Conservation (phyloP, 352 stramenopile genomes). For the Saprolegnia parasitica region DNA sequence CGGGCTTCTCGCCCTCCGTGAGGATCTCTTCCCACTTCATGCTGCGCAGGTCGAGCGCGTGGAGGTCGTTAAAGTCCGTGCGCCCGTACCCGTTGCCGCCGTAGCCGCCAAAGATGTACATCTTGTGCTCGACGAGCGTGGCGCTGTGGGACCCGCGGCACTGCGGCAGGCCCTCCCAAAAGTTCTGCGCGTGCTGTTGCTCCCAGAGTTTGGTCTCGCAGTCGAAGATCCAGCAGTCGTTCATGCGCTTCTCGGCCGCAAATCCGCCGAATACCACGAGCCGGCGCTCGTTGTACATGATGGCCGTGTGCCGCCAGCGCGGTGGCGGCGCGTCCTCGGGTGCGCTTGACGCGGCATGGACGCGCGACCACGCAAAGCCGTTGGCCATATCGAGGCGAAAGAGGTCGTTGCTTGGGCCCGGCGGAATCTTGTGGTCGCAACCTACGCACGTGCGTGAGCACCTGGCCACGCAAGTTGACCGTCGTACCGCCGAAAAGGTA, state of each 20-base stretch:
- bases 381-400: slow-evolving; percentile 90
- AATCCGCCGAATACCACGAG: slow-evolving; percentile 95
- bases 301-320: slow-evolving; percentile 80
- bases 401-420: slow-evolving; percentile 92
- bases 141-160: slow-evolving; percentile 90
- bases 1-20: slow-evolving; percentile 84
- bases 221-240: slow-evolving; percentile 96
- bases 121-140: slow-evolving; percentile 81
- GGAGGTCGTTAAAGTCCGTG: slow-evolving; percentile 94
- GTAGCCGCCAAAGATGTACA: slow-evolving; percentile 96
- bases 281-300: slow-evolving; percentile 70
- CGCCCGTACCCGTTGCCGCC: slow-evolving; percentile 92
- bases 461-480: slow-evolving; percentile 58
- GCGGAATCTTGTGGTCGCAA: slow-evolving; percentile 86
- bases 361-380: slow-evolving; percentile 69
- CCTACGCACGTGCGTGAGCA: slow-evolving; percentile 37
- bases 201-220: slow-evolving; percentile 91
- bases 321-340: slow-evolving; percentile 61
- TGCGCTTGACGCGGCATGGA: slow-evolving; percentile 36
- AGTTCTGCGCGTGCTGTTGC: slow-evolving; percentile 80
- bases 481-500: slow-evolving; percentile 74
- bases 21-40: slow-evolving; percentile 89
- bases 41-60: slow-evolving; percentile 86
- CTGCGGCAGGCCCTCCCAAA: slow-evolving; percentile 87
- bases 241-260: slow-evolving; percentile 88